Evolutionary conservation across 2,329 filamentous ascomycete species (phyloP).

Genomic region (Ceratocystis smalleyi): DNA sequence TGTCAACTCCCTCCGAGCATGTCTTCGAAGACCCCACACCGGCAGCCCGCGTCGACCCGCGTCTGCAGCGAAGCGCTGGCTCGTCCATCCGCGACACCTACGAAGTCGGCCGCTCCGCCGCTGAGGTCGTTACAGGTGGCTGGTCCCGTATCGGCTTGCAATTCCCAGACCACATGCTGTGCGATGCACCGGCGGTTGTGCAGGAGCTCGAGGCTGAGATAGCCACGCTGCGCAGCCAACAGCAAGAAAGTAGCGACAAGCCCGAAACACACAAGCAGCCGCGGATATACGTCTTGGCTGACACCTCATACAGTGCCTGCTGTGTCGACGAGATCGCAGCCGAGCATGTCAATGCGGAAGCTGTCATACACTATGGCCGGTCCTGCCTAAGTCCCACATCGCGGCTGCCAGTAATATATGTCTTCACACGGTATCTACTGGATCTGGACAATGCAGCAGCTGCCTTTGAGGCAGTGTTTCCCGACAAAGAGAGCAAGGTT

Average conservation of each 20-base stretch:
- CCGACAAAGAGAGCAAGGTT: slow-evolving; percentile 40
- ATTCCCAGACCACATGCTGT: slow-evolving; percentile 85
- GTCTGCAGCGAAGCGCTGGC: slow-evolving; percentile 37
- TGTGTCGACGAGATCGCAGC: slow-evolving; percentile 95
- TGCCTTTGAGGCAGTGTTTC: slow-evolving; percentile 55
- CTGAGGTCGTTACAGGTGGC: slow-evolving; percentile 54
- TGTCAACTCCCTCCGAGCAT: slow-evolving; percentile 48
- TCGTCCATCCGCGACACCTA: slow-evolving; percentile 50
- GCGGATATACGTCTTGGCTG: slow-evolving; percentile 68
- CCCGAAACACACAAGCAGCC: neutral
- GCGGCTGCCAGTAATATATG: slow-evolving; percentile 71
- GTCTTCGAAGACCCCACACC: slow-evolving; percentile 38
- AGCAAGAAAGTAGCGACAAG: neutral
- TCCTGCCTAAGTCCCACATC: slow-evolving; percentile 84
- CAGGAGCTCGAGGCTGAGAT: slow-evolving; percentile 31
- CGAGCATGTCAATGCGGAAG: slow-evolving; percentile 79
- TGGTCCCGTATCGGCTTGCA: slow-evolving; percentile 78
- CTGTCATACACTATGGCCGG: slow-evolving; percentile 85
- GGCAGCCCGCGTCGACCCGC: slow-evolving; percentile 23
- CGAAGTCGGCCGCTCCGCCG: slow-evolving; percentile 66
- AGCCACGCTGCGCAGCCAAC: neutral
- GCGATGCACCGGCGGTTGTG: slow-evolving; percentile 68
- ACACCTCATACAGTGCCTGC: slow-evolving; percentile 93
- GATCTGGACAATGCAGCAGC: slow-evolving; percentile 40
- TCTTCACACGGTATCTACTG: slow-evolving; percentile 65